These are phyloP conservation scores for Zymoseptoria crescenta DNA, from an alignment of 2,329 filamentous ascomycete genomes.

Conservation along the genomic window DNA sequence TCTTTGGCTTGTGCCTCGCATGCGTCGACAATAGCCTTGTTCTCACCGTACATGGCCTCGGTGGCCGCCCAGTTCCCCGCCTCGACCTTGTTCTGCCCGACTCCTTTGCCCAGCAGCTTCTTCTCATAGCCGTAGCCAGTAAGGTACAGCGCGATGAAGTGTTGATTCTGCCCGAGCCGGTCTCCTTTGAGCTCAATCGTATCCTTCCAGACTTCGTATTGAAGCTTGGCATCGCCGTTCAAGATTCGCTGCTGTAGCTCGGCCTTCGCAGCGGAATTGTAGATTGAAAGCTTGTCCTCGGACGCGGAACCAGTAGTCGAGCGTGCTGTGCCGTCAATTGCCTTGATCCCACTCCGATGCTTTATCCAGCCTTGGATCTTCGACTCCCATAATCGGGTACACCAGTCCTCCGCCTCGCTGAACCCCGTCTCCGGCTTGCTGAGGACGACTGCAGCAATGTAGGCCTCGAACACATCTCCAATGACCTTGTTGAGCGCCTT, in stretches of 20 bases:
- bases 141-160: slow-evolving; percentile 56
- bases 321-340: slow-evolving; percentile 2
- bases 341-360: not conserved
- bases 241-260: slow-evolving; percentile 32
- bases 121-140: slow-evolving; percentile 61
- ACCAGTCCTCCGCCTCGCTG: slow-evolving; percentile 56
- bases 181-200: slow-evolving; percentile 51
- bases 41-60: slow-evolving; percentile 48
- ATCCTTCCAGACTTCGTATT: slow-evolving; percentile 44
- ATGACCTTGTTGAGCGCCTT: slow-evolving; percentile 46
- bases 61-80: slow-evolving; percentile 60
- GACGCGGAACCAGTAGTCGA: not conserved
- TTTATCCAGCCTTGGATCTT: slow-evolving; percentile 43
- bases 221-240: slow-evolving; percentile 28
- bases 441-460: slow-evolving; percentile 69
- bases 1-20: slow-evolving; percentile 17
- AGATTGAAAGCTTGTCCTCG: slow-evolving; percentile 13
- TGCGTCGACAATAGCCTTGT: slow-evolving; percentile 23
- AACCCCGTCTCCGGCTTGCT: slow-evolving; percentile 59
- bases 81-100: slow-evolving; percentile 59
- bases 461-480: slow-evolving; percentile 76
- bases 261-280: slow-evolving; percentile 34
- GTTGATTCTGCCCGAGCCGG: slow-evolving; percentile 41
- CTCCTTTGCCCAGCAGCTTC: slow-evolving; percentile 55
- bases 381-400: slow-evolving; percentile 65